Evolutionary conservation across 2,329 filamentous ascomycete genomes (phyloP), one percentile per base, ranked within the genome.

Genomic region (Calycina herbarum): DNA sequence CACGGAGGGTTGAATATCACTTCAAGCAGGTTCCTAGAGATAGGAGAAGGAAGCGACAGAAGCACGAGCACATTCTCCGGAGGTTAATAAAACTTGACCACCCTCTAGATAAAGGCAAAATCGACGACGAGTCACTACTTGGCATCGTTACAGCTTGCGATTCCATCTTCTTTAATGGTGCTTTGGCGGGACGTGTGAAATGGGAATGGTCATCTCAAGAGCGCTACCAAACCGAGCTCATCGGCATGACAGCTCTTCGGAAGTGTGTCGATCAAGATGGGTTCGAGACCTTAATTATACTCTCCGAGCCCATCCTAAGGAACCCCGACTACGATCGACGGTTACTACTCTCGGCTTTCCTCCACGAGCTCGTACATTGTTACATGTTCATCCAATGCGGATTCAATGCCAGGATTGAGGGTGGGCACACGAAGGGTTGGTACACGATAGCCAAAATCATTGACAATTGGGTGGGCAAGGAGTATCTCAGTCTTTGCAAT

Each of bases 301-400:
- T 89, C 13, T 89, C 86, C 3, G 80, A 81, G 1, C 83, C 85
- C 0, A 86, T 89, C 15, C 79, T 89, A n/a, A 79, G 78, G 48
- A 15, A 80, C 78, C 58, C 67, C 1, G 58, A 59, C 59, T 89
- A 86, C 74, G 87, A 86, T 73, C 78, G 86, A 5, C 80, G 85
- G 6, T 79, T 89, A 17, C 80, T 89, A 63, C 87, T 89, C 59
- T 86, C 85, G 6, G 87, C 87, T 0, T 89, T 90, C 68, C 72
- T 90, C 58, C 87, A 89, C 72, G 87, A 90, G 76, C 82, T 89
- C 70, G 86, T 89, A 59, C 87, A 89, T 76, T 86, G 86, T 75
- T 89, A 88, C 72, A 78, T 89, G 17, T 89, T 89, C 69, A 82
- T 89, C 64, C 80, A 78, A 61, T 88, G 86, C 70, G 87, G 87